Evolutionary conservation across 148 eudicot species (phyloP), one percentile per base, ranked within the genome.

Genomic region (Nepenthes mirabilis): DNA sequence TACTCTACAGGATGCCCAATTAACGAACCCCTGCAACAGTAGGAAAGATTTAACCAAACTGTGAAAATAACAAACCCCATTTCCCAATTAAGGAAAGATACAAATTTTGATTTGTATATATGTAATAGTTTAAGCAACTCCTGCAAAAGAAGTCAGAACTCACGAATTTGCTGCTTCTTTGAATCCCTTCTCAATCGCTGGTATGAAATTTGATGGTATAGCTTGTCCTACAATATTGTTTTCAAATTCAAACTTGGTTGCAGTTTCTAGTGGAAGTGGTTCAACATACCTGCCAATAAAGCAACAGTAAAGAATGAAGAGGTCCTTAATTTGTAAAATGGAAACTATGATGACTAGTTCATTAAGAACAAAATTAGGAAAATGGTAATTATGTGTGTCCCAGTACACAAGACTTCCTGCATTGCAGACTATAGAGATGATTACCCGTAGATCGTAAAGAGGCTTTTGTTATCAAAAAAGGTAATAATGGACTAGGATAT

Each of bases 171-270:
- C 96, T 63, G 98, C 98, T 72, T 93, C 98, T 70, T 51, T 93
- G 60, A 93, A 93, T 36, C 98, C 98, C 80, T 93, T 93, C 75
- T 93, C 98, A 67, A 93, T 93, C 62, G 96, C 90, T 75, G 96
- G 95, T 65, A 93, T 75, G 71, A 83, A 93, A 64, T 79, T 80
- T 70, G 96, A 82, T 11, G 98, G 98, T 37, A 93, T 75, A 33
- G 96, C 89, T 83, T 88, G 96, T 53, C 98, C 98, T 11, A 93
- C 80, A 40, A 93, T 87, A 79, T 62, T 13, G 77, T 93, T 93
- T 64, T 93, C 96, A 62, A 88, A 93, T 67, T 93, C 98, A 71
- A 93, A 86, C 87, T 93, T 93, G 55, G 81, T 71, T 43, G 86
- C 52, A 43, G 88, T 86, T 57, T 88, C 96, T 6, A 74, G 75